Conservation (phyloP, 2,329 filamentous ascomycete species). For the Orbilia ellipsospora region DNA sequence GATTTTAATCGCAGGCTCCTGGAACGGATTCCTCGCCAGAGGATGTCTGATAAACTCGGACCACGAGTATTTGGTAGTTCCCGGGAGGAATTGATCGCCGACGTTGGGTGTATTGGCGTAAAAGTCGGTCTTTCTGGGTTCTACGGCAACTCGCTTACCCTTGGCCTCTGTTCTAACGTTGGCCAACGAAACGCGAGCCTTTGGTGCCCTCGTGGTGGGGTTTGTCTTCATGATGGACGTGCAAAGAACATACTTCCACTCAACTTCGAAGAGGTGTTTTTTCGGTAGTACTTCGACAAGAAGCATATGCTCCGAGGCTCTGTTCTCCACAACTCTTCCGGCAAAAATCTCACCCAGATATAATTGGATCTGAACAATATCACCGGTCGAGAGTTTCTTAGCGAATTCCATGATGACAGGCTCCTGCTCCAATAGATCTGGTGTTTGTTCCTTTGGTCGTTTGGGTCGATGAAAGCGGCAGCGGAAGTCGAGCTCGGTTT, state of each 20-base stretch:
- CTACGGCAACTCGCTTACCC: constrained; percentile 48
- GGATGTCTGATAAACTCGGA: constrained; percentile 28
- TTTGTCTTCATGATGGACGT: constrained; percentile 42
- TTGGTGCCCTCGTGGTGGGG: constrained; percentile 22
- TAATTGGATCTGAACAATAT: constrained; percentile 88
- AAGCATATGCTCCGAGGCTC: constrained; percentile 77
- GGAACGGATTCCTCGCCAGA: constrained; percentile 27
- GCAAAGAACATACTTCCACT: constrained; percentile 74
- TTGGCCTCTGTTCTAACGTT: constrained; percentile 38
- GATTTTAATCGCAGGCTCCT: constrained; percentile 50
- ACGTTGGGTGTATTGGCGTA: constrained; percentile 37
- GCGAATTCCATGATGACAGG: constrained; percentile 76
- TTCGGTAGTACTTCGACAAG: constrained; percentile 85
- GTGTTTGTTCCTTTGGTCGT: constrained; percentile 79
- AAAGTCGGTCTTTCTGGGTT: constrained; percentile 49
- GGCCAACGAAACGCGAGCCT: constrained; percentile 24
- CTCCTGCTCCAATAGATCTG: constrained; percentile 76
- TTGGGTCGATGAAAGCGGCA: constrained; percentile 94
- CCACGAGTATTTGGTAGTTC: constrained; percentile 33
- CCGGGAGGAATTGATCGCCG: constrained; percentile 49
- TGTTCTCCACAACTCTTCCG: constrained; percentile 86
- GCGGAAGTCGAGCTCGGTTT: constrained; percentile 90
- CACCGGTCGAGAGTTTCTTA: constrained; percentile 74
- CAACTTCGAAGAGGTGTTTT: constrained; percentile 79
- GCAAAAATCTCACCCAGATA: constrained; percentile 88